Base-by-base conservation (phyloP, 1,139 yeast genomes). In the Pichia kudriavzevii region DNA sequence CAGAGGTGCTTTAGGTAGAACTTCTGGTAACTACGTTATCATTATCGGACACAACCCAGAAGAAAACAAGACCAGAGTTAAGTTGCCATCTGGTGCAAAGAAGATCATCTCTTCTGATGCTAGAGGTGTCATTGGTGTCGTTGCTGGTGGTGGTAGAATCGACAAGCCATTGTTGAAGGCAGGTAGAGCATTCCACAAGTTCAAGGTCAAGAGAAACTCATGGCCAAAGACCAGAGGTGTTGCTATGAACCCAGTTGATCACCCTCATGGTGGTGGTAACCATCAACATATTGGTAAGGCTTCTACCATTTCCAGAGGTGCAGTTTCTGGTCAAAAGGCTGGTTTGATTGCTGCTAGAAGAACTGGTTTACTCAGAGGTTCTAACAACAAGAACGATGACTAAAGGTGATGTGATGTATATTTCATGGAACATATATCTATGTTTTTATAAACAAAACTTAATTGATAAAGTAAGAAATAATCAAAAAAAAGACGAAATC, bases 211-310 rank as follows among this genome's bases (percentile, higher is more conserved):
- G 93, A 80, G 96, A 76, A 84, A 88, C 94, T 84, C 95, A 56
- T 87, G 96, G 96, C 96, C 96, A 73, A 85, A 83, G 83, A 88
- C 96, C 66, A 85, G 96, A 77, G 97, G 96, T 87, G 96, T 87
- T 67, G 95, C 95, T 68, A 87, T 87, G 95, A 79, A 87, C 77
- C 97, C 97, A 71, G 97, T 88, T 67, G 97, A 88, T 70, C 97
- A 88, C 78, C 97, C 97, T 69, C 97, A 88, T 72, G 98, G 98
- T 83, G 98, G 98, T 88, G 98, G 98, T 91, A 91, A 91, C 96
- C 98, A 91, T 75, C 98, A 91, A 79, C 98, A 91, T 72, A 91
- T 91, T 79, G 97, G 98, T 88, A 91, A 91, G 82, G 98, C 98
- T 66, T 91, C 98, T 62, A 91, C 98, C 65, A 91, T 91, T 64